These are phyloP conservation scores for Penicillium soppii DNA, from an alignment of 495 filamentous ascomycete species.

Conservation along the genomic window DNA sequence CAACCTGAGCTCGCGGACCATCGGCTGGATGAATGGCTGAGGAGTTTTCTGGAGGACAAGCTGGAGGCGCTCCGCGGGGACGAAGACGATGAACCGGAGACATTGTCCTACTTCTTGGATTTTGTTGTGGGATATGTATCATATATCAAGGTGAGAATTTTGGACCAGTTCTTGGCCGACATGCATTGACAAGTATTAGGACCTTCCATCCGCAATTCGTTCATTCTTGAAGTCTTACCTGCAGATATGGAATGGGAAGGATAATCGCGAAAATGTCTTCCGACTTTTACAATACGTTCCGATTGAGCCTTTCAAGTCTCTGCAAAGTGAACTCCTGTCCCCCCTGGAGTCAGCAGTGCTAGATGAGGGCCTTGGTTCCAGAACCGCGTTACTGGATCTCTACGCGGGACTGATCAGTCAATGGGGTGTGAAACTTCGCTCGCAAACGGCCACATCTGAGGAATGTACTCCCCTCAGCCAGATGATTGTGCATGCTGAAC, in stretches of 20 bases:
- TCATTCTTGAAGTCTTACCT: slow-evolving; percentile 64
- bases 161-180: background rate
- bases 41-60: slow-evolving; percentile 57
- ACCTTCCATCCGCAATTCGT: slow-evolving; percentile 58
- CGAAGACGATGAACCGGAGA: slow-evolving; percentile 47
- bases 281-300: slow-evolving; percentile 64
- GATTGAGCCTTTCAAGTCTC: slow-evolving; percentile 57
- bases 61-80: slow-evolving; percentile 52
- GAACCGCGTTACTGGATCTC: slow-evolving; percentile 60
- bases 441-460: slow-evolving; percentile 22
- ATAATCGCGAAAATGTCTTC: slow-evolving; percentile 60
- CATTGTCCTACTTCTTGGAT: slow-evolving; percentile 49
- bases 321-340: slow-evolving; percentile 42
- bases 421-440: slow-evolving; percentile 57
- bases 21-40: slow-evolving; percentile 67
- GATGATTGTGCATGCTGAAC: slow-evolving; percentile 59
- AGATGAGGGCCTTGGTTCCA: slow-evolving; percentile 46
- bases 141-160: slow-evolving; percentile 59
- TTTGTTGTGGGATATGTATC: slow-evolving; percentile 58
- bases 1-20: slow-evolving; percentile 55
- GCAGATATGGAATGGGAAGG: slow-evolving; percentile 64
- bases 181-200: slow-evolving; percentile 42
- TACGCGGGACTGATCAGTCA: slow-evolving; percentile 68
- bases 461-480: slow-evolving; percentile 41
- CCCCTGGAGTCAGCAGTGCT: slow-evolving; percentile 61